Base-by-base conservation (phyloP, 208 protist species). In the Herpetomonas tarakana region DNA sequence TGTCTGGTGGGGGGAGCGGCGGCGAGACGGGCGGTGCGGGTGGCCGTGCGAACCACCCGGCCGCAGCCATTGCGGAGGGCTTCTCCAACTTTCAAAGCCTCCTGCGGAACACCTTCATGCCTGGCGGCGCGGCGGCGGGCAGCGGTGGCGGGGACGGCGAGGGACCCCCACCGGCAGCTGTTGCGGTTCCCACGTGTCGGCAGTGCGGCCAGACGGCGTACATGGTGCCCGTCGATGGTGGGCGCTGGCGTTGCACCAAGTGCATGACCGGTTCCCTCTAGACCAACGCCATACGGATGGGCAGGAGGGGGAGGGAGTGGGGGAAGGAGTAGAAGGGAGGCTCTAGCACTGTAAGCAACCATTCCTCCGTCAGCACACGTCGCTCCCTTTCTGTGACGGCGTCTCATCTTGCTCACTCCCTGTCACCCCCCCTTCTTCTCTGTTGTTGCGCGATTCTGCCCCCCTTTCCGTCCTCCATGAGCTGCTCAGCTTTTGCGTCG, bases 11-110 rank as follows among this genome's bases (percentile, higher is more conserved):
- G n/a, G 16, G 54, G 65, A 11, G 60, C 57, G 47, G 54, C 31
- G 49, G 60, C 49, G 3, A 50, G 58, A 28, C 50, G 30, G 30
- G 35, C 27, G 30, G 22, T 2, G 14, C 53, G 3, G 41, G 44
- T 28, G 18, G 62, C 16, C 47, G 46, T 2, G 46, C 72, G 25
- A 31, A 63, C 28, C 56, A 39, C 14, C 59, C 68, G 9, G 60
- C 69, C 0, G 29, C 54, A 4, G 75, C 65, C 9, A 18, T 81
- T 4, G 67, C 30, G 3, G 70, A 81, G 31, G 70, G 75, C 18
- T 71, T 81, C 39, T 53, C 59, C 31, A 77, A 65, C 63, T 45
- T 79, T 7, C 58, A 79, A 28, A 59, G 52, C 25, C 38, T 71
- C 14, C 35, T 76, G 22, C 62, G 66, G 9, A 44, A 52, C 35